Evolutionary conservation across 768 basidiomycete species (phyloP).

Genomic region (Boletus rex-veris): DNA sequence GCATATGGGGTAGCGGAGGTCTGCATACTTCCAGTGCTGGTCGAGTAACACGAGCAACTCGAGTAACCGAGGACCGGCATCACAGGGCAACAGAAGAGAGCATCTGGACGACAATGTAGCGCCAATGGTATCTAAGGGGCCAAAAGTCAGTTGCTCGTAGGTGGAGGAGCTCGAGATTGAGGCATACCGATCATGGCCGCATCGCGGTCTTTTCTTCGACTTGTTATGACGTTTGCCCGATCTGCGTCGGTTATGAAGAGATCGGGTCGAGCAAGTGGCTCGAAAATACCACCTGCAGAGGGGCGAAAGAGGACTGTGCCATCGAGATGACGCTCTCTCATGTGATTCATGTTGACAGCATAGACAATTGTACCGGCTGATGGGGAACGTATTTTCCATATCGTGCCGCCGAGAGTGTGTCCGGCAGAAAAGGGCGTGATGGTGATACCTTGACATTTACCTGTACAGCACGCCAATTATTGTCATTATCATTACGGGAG

Average conservation of each 20-base stretch:
- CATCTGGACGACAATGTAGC: constrained; percentile 76
- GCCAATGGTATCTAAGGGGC: constrained; percentile 73
- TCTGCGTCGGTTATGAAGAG: constrained; percentile 93
- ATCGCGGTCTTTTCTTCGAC: constrained; percentile 87
- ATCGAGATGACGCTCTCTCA: constrained; percentile 91
- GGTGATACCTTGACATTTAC: constrained; percentile 88
- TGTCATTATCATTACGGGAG: not conserved
- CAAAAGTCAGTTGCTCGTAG: not conserved
- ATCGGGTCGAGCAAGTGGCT: constrained; percentile 85
- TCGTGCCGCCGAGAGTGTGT: constrained; percentile 92
- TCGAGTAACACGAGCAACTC: constrained; percentile 95
- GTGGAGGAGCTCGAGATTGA: not conserved
- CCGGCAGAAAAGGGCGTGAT: constrained; percentile 95
- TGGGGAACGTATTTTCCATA: constrained; percentile 99
- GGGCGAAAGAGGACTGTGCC: constrained; percentile 83
- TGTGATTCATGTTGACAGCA: constrained; percentile 94
- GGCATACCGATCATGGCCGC: constrained; percentile 75
- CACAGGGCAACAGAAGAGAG: constrained; percentile 87
- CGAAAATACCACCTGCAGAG: constrained; percentile 74
- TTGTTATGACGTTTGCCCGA: constrained; percentile 74
- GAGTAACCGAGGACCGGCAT: constrained; percentile 90
- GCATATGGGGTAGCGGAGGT: constrained; percentile 84
- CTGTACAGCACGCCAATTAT: constrained; percentile 34
- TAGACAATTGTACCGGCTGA: constrained; percentile 95
- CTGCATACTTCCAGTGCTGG: constrained; percentile 94